Evolutionary conservation across 257 asterid species (phyloP), one percentile per base, ranked within the genome.

Genomic region (Ocimum tenuiflorum): DNA sequence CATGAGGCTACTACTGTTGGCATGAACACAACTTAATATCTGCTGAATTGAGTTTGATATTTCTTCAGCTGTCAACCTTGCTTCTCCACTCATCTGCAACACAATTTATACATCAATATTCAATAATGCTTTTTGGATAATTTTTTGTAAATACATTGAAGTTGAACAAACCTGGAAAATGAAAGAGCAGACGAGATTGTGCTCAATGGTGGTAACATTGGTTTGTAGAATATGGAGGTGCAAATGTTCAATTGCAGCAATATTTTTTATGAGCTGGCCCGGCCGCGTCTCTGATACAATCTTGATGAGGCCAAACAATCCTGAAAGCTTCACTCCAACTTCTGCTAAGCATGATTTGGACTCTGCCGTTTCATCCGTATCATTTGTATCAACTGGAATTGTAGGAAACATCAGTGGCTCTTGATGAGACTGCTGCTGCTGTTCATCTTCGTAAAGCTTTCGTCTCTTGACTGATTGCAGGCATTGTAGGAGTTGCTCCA

Each of bases 11-110:
- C 61, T 31, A 3, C 45, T 38, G 6, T 71, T 76, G 74, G 85
- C 85, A 69, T 89, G 81, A 64, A 91, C 80, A 47, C 75, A 87
- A 69, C 79, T 84, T 80, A 92, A 85, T 60, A 84, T 87, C 73
- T 92, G 96, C 76, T 92, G 97, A 41, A 89, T 73, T 38, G 95
- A 84, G 73, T 85, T 86, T 43, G 98, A 95, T 54, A 89, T 81
- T 55, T 87, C 87, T 73, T 89, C 89, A 22, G 98, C 96, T 61
- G 88, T 77, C 67, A 78, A 71, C 77, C 83, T 80, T 52, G 82
- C 80, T 72, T 85, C 96, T 39, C 83, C 88, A 24, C 71, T 80
- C 18, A 92, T 81, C 98, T 92, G 77, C 75, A 71, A 27, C 36
- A 48, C 3, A n/a, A 23, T 17, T 23, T 7, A 12, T 0, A 8